A percentile compares a stretch with the other conserved stretches of the same genome.
phyloP scores from a whole-genome alignment of 371 early-diverging fungal genomes.

The Mortierella sp. region DNA sequence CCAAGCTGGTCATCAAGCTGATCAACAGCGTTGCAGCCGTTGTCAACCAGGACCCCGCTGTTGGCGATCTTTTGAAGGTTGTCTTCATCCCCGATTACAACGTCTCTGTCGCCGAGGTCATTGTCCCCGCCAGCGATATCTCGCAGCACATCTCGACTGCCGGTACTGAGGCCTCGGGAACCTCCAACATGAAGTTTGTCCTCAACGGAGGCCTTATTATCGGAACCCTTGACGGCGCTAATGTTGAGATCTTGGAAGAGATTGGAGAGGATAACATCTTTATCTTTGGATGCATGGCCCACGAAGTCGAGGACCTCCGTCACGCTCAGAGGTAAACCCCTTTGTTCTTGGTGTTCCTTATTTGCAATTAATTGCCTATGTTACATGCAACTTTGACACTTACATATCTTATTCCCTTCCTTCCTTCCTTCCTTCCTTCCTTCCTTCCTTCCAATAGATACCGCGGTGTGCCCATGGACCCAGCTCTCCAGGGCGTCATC shows the following conservation, averaged over 20 bases:
- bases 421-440: background rate
- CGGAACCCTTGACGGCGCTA: constrained; percentile 91
- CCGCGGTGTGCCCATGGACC: constrained; percentile 78
- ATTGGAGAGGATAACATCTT: constrained; percentile 95
- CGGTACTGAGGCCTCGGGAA: constrained; percentile 98
- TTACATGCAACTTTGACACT: background rate
- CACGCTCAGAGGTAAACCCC: constrained; percentile 76
- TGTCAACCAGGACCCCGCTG: constrained; percentile 84
- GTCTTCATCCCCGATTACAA: constrained; percentile 96
- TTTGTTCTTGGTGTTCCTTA: background rate
- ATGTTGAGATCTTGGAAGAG: constrained; percentile 95
- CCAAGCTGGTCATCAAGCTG: constrained; percentile 95
- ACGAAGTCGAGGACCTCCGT: constrained; percentile 91
- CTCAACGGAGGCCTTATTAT: constrained; percentile 94
- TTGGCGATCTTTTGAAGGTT: constrained; percentile 86
- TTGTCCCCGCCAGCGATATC: constrained; percentile 94
- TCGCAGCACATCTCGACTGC: constrained; percentile 95
- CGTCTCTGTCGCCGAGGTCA: constrained; percentile 91
- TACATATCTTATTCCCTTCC: background rate
- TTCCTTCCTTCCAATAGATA: constrained; percentile 58
- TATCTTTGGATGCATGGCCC: constrained; percentile 89
- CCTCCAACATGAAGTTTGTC: constrained; percentile 98
- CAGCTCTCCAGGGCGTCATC: constrained; percentile 81
- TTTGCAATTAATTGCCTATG: background rate
- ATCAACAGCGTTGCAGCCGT: constrained; percentile 90